Conservation (phyloP, 345 rosid genomes). For the Salix suchowensis region DNA sequence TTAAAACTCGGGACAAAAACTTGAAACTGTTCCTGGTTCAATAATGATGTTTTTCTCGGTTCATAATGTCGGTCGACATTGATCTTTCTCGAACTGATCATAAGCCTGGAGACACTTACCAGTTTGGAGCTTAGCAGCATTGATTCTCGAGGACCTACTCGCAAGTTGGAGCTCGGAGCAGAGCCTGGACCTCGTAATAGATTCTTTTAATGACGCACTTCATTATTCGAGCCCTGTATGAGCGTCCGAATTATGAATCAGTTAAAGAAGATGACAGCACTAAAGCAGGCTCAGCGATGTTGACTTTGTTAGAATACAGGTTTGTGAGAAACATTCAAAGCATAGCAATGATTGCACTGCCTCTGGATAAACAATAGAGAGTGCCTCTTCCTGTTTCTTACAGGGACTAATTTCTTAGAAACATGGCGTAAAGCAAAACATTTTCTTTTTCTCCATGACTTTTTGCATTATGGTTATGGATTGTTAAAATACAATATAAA, state of each 20-base stretch:
- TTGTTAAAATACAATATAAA: too few relatives aligned
- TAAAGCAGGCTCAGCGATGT: conserved; percentile 19
- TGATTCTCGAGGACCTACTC: conserved; percentile 5
- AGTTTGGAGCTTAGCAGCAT: neutral
- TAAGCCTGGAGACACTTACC: neutral
- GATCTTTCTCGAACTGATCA: neutral
- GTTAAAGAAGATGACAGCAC: conserved; percentile 18
- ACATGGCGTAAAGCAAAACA: too few relatives aligned
- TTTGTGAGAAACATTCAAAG: conserved; percentile 4
- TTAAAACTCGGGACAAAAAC: too few relatives aligned
- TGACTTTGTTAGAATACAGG: conserved; percentile 11
- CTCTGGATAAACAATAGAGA: neutral
- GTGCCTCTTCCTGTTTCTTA: too few relatives aligned
- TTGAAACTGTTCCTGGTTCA: too few relatives aligned
- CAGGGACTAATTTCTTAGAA: too few relatives aligned
- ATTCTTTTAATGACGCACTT: conserved; percentile 8
- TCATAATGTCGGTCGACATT: neutral
- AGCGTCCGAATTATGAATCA: conserved; percentile 24
- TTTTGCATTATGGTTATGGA: too few relatives aligned
- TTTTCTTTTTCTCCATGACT: too few relatives aligned
- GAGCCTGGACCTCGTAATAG: neutral
- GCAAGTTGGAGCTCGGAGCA: neutral
- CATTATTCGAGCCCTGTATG: neutral
- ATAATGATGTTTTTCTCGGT: neutral
- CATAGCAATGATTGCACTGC: neutral